Evolutionary conservation across 139 green algal species (phyloP), one percentile per base, ranked within the genome.

Genomic region (Yamagishiella unicocca): DNA sequence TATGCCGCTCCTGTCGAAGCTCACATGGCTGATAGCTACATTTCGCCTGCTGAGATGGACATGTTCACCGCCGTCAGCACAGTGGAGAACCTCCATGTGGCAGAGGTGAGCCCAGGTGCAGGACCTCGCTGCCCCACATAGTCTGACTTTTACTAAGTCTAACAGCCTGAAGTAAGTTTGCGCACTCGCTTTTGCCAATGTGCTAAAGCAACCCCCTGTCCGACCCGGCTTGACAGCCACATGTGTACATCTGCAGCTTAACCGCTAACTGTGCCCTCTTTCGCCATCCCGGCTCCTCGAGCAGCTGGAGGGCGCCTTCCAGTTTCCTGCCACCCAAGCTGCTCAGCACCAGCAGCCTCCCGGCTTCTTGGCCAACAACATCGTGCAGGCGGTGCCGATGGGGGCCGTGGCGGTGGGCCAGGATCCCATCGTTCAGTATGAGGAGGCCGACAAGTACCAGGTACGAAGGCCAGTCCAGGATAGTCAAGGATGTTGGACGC

Each of bases 391-490:
- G 7, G 35, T 33, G 25, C 67, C 82, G 10, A 45, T 61, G 67
- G 82, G 82, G 17, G 67, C 67, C 14, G 50, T 87, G 17, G 35
- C 82, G 17, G 46, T 87, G 82, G 45, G 38, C 25, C 5, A 31
- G 40, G 82, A 87, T 37, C 46, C 82, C 35, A 70, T 81, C 2
- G 58, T 50, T 2, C 25, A 54, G 33, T 87, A 87, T 38, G 82
- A 87, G 82, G 82, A 80, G 50, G 82, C 82, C 29, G 67, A 87
- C 67, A 72, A 71, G 82, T 81, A 80, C 37, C 46, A 87, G 82
- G 82, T 87, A n/a, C n/a, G n/a, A n/a, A n/a, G n/a, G n/a, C n/a
- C n/a, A n/a, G n/a, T n/a, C n/a, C n/a, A n/a, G n/a, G n/a, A n/a
- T n/a, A n/a, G n/a, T n/a, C n/a, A n/a, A n/a, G n/a, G n/a, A n/a